Evolutionary conservation across 2,329 filamentous ascomycete species (phyloP).

Genomic region (Claviceps lovelessii): DNA sequence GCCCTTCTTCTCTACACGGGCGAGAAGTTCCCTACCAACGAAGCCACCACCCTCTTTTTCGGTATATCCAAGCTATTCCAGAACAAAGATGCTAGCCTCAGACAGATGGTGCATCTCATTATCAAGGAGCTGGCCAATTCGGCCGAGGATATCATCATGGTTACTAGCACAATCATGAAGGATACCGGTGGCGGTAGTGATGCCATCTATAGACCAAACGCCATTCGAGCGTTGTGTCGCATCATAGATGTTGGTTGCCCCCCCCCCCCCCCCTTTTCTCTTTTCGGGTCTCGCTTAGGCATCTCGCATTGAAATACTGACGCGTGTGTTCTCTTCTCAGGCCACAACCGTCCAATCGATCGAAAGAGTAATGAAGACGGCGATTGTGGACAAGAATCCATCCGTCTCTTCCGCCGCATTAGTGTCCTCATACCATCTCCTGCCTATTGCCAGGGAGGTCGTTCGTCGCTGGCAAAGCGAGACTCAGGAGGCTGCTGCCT

Average conservation of each 20-base stretch:
- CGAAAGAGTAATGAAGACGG: conserved; percentile 96
- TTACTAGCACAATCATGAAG: conserved; percentile 99
- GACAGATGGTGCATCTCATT: conserved; percentile 96
- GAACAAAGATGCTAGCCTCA: conserved; percentile 94
- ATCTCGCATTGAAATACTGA: background rate
- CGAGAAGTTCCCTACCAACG: conserved; percentile 90
- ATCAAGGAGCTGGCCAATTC: conserved; percentile 95
- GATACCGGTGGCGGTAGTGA: conserved; percentile 93
- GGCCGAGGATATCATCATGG: conserved; percentile 98
- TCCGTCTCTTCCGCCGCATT: conserved; percentile 93
- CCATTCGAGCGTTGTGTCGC: conserved; percentile 84
- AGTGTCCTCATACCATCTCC: conserved; percentile 92
- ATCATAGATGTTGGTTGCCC: conserved; percentile 70
- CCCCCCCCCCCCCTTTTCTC: background rate
- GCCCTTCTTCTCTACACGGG: conserved; percentile 91
- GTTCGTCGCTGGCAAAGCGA: conserved; percentile 97
- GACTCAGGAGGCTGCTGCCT: conserved; percentile 89
- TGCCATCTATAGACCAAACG: conserved; percentile 85
- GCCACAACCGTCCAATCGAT: conserved; percentile 93
- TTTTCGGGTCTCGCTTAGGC: background rate
- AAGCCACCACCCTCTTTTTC: conserved; percentile 97
- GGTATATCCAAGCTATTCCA: conserved; percentile 98
- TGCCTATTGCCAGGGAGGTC: conserved; percentile 89
- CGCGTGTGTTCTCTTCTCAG: conserved; percentile 25
- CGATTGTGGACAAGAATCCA: conserved; percentile 97